A percentile compares a stretch with the other conserved stretches of the same genome.
phyloP scores from a whole-genome alignment of 352 stramenopile species.

The Nothophytophthora sp. region DNA sequence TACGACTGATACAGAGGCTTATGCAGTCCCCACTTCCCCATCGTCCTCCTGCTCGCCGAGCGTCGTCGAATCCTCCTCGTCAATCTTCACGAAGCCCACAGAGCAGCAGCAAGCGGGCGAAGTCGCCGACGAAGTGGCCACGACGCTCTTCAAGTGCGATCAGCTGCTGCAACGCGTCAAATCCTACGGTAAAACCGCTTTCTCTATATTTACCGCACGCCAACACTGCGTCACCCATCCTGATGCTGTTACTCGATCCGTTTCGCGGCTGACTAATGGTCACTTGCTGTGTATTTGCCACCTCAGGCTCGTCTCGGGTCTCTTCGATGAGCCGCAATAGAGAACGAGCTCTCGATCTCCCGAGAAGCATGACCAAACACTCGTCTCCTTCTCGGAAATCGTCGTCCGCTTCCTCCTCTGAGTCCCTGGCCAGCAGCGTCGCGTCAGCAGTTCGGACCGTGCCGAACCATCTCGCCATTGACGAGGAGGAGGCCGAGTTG shows the following conservation, averaged over 20 bases:
- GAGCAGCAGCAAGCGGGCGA: conserved; percentile 38
- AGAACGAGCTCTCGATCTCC: conserved; percentile 7
- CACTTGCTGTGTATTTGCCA: not conserved
- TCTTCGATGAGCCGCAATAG: conserved; percentile 20
- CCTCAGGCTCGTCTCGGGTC: conserved; percentile 14
- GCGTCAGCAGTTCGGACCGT: conserved; percentile 7
- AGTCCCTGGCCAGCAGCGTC: conserved; percentile 12
- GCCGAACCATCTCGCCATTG: conserved; percentile 3
- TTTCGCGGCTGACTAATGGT: too few species aligned
- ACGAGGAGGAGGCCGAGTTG: conserved; percentile 31
- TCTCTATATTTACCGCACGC: too few species aligned
- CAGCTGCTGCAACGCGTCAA: conserved; percentile 42
- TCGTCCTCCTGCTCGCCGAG: conserved; percentile 7
- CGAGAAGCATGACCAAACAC: not conserved
- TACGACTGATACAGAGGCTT: not conserved
- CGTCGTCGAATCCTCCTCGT: conserved; percentile 1
- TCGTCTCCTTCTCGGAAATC: conserved; percentile 9
- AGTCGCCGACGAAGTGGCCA: conserved; percentile 57
- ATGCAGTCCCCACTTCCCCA: not conserved
- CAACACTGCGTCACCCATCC: too few species aligned
- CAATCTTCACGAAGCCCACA: conserved; percentile 11
- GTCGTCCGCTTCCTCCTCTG: conserved; percentile 6
- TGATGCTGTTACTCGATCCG: too few species aligned
- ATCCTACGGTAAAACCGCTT: conserved; percentile 24
- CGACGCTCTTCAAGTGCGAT: conserved; percentile 51